These are phyloP conservation scores for Tothia fuscella DNA, from an alignment of 2,329 filamentous ascomycete species.

Conservation along the genomic window DNA sequence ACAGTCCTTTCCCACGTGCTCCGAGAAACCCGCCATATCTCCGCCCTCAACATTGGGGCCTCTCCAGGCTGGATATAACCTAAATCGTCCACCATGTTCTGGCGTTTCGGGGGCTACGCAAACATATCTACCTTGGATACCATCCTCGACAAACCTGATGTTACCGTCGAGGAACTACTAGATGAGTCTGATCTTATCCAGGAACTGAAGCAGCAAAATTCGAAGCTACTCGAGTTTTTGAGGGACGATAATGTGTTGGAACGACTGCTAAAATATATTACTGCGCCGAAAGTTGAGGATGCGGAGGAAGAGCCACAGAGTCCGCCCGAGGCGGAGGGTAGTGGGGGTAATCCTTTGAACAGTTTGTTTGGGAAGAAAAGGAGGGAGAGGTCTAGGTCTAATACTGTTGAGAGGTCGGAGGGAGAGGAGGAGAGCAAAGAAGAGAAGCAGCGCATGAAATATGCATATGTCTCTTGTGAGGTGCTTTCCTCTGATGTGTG, in stretches of 20 bases:
- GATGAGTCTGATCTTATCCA: slow-evolving; percentile 95
- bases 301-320: slow-evolving; percentile 31
- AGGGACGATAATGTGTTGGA: slow-evolving; percentile 77
- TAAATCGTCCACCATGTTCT: slow-evolving; percentile 82
- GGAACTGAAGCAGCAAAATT: slow-evolving; percentile 96
- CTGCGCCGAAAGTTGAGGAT: slow-evolving; percentile 52
- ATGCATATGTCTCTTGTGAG: slow-evolving; percentile 87
- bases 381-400: slow-evolving; percentile 27
- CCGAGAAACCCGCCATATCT: slow-evolving; percentile 3
- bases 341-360: slow-evolving; percentile 21
- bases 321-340: slow-evolving; percentile 36
- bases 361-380: slow-evolving; percentile 34
- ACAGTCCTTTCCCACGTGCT: not conserved
- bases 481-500: slow-evolving; percentile 91
- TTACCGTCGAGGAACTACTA: slow-evolving; percentile 87
- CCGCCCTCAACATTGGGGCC: not conserved
- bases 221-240: slow-evolving; percentile 91
- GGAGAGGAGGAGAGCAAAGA: slow-evolving; percentile 53
- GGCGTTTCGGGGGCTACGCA: slow-evolving; percentile 98
- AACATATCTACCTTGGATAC: slow-evolving; percentile 94
- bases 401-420: slow-evolving; percentile 30
- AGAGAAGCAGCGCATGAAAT: slow-evolving; percentile 85
- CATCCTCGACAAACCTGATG: slow-evolving; percentile 89
- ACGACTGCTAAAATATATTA: slow-evolving; percentile 80
- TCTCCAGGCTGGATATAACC: slow-evolving; percentile 4